phyloP scores from a whole-genome alignment of 768 basidiomycete species.

The Naganishia friedmannii region DNA sequence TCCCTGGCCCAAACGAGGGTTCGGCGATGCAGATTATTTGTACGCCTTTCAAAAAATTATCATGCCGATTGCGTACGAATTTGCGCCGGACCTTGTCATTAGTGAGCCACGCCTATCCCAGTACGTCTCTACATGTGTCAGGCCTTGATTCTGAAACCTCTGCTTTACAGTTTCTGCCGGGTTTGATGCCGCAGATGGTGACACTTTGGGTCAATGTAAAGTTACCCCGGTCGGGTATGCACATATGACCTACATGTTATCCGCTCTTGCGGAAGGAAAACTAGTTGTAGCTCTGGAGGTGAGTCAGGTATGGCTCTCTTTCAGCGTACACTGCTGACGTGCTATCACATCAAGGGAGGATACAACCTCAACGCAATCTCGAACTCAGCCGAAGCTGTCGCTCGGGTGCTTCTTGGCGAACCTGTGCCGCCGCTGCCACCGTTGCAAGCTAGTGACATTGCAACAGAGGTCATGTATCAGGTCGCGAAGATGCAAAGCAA shows the following conservation, averaged over 20 bases:
- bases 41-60: constrained; percentile 92
- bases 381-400: constrained; percentile 79
- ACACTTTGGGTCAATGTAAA: constrained; percentile 83
- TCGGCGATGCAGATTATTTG: constrained; percentile 93
- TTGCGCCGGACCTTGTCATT: constrained; percentile 90
- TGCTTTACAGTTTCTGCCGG: constrained; percentile 79
- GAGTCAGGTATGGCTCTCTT: constrained; percentile 29
- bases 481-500: constrained; percentile 83
- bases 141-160: not conserved
- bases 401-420: constrained; percentile 82
- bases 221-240: constrained; percentile 91
- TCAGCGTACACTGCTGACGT: not conserved
- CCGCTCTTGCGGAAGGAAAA: constrained; percentile 78
- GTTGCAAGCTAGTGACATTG: constrained; percentile 69
- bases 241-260: constrained; percentile 98
- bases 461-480: constrained; percentile 83
- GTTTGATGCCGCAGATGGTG: constrained; percentile 92
- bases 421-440: constrained; percentile 72
- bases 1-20: constrained; percentile 83
- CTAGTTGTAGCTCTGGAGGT: constrained; percentile 94
- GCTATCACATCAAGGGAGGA: constrained; percentile 66
- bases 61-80: constrained; percentile 97
- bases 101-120: constrained; percentile 60
- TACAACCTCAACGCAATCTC: constrained; percentile 90
- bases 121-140: not conserved